A percentile compares a stretch with the other conserved stretches of the same genome.
phyloP scores from a whole-genome alignment of 202 grass and related monocot genomes.

The Musa balbisiana region DNA sequence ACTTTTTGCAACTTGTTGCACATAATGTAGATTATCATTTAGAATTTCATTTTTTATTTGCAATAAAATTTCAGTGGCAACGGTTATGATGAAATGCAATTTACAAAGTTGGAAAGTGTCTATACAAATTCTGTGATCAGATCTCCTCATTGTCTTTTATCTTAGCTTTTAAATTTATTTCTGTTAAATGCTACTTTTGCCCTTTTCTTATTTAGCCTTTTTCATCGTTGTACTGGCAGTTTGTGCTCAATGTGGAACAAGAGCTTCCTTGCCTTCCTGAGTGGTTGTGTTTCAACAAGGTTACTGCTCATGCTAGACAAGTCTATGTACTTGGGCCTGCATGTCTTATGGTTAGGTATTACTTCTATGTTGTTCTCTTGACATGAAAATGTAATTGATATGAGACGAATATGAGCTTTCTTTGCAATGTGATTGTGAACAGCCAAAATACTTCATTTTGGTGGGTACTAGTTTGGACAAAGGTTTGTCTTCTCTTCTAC shows the following conservation, averaged over 20 bases:
- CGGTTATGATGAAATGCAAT: conserved; percentile 67
- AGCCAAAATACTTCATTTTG: too few species aligned
- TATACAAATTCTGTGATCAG: conserved; percentile 78
- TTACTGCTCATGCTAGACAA: conserved; percentile 60
- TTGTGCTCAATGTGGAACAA: conserved; percentile 79
- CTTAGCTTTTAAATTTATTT: conserved; percentile 11
- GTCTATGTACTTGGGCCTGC: conserved; percentile 64
- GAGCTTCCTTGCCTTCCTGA: conserved; percentile 72
- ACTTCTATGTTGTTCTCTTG: background rate
- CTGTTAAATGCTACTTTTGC: conserved; percentile 13
- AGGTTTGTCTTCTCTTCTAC: too few species aligned
- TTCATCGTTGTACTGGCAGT: conserved; percentile 40
- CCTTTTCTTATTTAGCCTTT: background rate
- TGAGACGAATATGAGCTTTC: background rate
- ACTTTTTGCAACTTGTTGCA: too few species aligned
- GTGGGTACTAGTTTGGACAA: too few species aligned
- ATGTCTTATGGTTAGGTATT: conserved; percentile 67
- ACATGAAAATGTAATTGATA: background rate
- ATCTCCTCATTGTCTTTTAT: conserved; percentile 58
- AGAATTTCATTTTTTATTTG: background rate
- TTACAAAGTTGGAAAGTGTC: conserved; percentile 87
- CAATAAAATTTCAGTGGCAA: conserved; percentile 52
- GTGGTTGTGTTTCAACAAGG: conserved; percentile 90
- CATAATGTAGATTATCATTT: background rate
- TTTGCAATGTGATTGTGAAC: too few species aligned